phyloP scores from a whole-genome alignment of 192 early-diverging fungal genomes.

The Entomortierella beljakovae region DNA sequence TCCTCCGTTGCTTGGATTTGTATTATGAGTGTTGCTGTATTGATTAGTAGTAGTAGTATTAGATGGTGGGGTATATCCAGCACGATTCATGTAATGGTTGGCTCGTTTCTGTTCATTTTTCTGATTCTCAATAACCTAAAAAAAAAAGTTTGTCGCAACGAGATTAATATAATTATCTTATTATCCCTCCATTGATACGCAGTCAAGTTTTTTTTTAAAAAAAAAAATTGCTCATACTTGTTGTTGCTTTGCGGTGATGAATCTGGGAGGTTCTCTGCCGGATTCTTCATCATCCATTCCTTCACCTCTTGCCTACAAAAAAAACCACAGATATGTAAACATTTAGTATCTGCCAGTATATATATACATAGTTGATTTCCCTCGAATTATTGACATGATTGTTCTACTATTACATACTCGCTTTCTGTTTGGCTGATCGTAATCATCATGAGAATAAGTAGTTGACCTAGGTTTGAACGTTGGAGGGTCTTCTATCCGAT shows the following conservation, averaged over 20 bases:
- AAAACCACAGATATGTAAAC: too few relatives aligned
- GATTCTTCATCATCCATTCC: constrained; percentile 11
- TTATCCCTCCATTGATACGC: too few relatives aligned
- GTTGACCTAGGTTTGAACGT: neutral
- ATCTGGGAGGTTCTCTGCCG: neutral
- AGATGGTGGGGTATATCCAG: constrained; percentile 17
- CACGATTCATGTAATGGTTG: constrained; percentile 23
- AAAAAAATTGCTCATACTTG: constrained; percentile 22
- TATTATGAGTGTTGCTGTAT: neutral
- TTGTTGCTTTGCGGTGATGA: constrained; percentile 45
- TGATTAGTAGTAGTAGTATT: constrained; percentile 4
- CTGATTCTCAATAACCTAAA: constrained; percentile 40
- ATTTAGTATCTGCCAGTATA: too few relatives aligned
- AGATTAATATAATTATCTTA: too few relatives aligned
- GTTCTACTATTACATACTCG: constrained; percentile 10
- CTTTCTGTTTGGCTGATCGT: constrained; percentile 32
- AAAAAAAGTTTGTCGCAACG: neutral
- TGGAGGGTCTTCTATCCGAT: constrained; percentile 9
- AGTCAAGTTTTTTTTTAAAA: too few relatives aligned
- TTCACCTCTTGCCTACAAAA: constrained; percentile 18
- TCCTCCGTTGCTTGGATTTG: neutral
- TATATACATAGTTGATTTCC: too few relatives aligned
- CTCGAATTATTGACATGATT: too few relatives aligned
- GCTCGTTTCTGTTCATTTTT: constrained; percentile 24
- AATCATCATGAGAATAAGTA: constrained; percentile 12